Evolutionary conservation across 2,329 filamentous ascomycete species (phyloP), one percentile per base, ranked within the genome.

Genomic region (Ophiostoma triangulosporum): DNA sequence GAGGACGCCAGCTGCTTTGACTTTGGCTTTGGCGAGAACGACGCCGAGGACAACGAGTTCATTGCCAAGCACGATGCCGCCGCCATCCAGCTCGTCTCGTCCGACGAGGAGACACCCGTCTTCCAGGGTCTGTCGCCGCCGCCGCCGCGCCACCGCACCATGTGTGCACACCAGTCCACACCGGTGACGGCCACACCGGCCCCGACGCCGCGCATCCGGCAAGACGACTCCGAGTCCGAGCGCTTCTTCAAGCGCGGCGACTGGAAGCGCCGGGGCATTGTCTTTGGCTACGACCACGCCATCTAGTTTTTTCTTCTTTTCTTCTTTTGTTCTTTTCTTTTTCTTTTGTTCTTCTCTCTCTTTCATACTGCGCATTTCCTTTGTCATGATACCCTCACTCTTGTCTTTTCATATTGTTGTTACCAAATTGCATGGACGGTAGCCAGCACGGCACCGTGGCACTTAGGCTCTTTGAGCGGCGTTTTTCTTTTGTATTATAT

Each of bases 181-280:
- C 6, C 43, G 3, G 26, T n/a, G 43, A 24, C 12, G 5, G 15
- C 26, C 15, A 51, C 56, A 33, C 43, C 53, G 12, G 29, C 14
- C 12, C 31, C 56, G 4, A 55, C 36, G 33, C 55, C 51, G 38
- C 48, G 33, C 46, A 43, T 51, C 33, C 48, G n/a, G 17, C 29
- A 45, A 7, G 38, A 54, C 14, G 45, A 53, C 11, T 57, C 57
- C 24, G 61, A 60, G 22, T 56, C 61, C 6, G 63, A 64, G 27
- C 57, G 61, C 32, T 65, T 61, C 36, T 56, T 67, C 15, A 64
- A 63, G 58, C 61, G 65, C 2, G 66, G 66, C 50, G 64, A 60
- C 50, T 68, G 66, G 66, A 68, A 68, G 62, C 60, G 66, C 20
- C 57, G 64, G 4, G 66, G 63, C 22, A 66, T 68, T 36, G 61